Evolutionary conservation across 495 filamentous ascomycete genomes (phyloP), one percentile per base, ranked within the genome.

Genomic region (Aspergillus kassunensis): DNA sequence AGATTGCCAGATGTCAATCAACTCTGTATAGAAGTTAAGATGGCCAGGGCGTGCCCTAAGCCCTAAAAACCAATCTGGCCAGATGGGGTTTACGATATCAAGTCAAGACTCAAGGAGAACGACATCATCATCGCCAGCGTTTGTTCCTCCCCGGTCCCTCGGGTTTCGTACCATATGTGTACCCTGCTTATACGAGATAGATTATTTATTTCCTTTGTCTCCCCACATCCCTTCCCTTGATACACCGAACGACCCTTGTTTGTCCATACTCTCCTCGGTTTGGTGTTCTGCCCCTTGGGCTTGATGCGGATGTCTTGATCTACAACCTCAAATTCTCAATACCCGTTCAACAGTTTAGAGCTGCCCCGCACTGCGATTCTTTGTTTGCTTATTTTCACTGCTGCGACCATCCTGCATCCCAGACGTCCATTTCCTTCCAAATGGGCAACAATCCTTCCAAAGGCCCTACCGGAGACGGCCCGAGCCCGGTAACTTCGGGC

Each of bases 401-500:
- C 10, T 54, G 18, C 25, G 18, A 35, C 25, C 24, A 23, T 30
- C 39, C 46, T 44, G 49, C 25, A 37, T 25, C 44, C 27, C 19
- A 37, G 33, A 45, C 60, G 10, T 29, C 15, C 61, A n/a, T 62
- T 59, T 60, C 65, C 53, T 64, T 63, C 64, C 62, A 63, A 51
- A 76, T 76, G 73, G 73, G 73, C 53, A 76, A 76, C 63, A 76
- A 70, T 62, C 73, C 73, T 63, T 76, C 73, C 47, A 76, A 76
- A 60, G 65, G 70, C 60, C 66, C 69, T 39, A 54, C 59, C 57
- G 67, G 65, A 58, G 70, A 73, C 39, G 59, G 51, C 49, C 65
- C 65, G 52, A 59, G 51, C 49, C 65, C 65, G 50, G 52, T 64
- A 29, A 58, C 27, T 44, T 52, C 59, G 53, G 55, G 48, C 49